Percentiles rank a stretch among this genome's conserved stretches.
These are phyloP conservation scores for Ogataea nitratoaversa DNA, from an alignment of 805 yeast species.

Conservation along the genomic window DNA sequence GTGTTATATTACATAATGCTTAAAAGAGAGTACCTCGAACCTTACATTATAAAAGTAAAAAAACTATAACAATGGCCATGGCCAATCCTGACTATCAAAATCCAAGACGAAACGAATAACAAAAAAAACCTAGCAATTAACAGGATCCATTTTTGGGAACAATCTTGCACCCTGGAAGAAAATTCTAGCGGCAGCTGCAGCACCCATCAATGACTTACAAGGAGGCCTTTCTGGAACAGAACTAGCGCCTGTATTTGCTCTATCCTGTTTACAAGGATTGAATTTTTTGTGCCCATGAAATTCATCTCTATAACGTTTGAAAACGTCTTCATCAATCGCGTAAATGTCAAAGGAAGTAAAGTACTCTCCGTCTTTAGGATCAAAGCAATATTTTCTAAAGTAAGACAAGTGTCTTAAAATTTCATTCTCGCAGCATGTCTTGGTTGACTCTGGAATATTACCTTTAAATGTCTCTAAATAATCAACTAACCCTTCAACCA, in stretches of 20 bases:
- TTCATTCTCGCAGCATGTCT: slow-evolving; percentile 35
- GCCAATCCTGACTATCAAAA: too few relatives aligned
- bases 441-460: slow-evolving; percentile 32
- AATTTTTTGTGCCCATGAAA: slow-evolving; percentile 36
- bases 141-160: slow-evolving; percentile 33
- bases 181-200: slow-evolving; percentile 64
- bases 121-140: not conserved
- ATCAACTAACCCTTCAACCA: slow-evolving; percentile 66
- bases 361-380: slow-evolving; percentile 56
- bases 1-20: too few relatives aligned
- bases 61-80: not conserved
- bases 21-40: too few relatives aligned
- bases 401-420: slow-evolving; percentile 50
- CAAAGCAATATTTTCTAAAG: slow-evolving; percentile 54
- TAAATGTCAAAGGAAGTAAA: slow-evolving; percentile 56
- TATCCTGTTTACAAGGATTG: slow-evolving; percentile 49
- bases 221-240: slow-evolving; percentile 28
- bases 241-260: slow-evolving; percentile 37
- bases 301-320: slow-evolving; percentile 45
- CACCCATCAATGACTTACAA: slow-evolving; percentile 47
- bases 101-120: not conserved
- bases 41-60: not conserved
- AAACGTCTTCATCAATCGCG: slow-evolving; percentile 44
- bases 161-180: slow-evolving; percentile 66
- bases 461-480: slow-evolving; percentile 48